Percentiles rank a stretch among this genome's conserved stretches.
Evolutionary conservation across 1,284 basidiomycete species (phyloP).

Genomic region (Pyrrhoderma lamaoense): DNA sequence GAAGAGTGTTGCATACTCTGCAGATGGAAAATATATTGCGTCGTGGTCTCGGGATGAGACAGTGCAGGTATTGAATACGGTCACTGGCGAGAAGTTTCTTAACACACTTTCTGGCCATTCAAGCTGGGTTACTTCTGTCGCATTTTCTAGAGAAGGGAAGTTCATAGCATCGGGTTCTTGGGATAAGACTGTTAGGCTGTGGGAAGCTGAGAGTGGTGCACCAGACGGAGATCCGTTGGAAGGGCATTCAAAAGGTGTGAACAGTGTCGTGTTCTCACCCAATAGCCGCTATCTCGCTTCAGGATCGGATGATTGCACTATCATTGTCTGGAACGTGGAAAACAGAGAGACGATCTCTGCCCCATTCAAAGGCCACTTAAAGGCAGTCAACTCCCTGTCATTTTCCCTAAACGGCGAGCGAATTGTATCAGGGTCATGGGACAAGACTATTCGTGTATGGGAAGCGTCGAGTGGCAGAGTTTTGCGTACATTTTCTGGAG

Average conservation of each 20-base stretch:
- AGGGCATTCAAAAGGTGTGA: not conserved
- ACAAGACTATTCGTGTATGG: too few relatives aligned
- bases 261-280: not conserved
- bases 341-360: not conserved
- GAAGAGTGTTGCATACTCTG: not conserved
- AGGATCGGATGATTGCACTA: not conserved
- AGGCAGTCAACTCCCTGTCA: too few relatives aligned
- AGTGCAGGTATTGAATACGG: too few relatives aligned
- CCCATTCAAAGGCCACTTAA: not conserved
- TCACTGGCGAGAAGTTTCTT: too few relatives aligned
- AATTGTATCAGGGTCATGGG: too few relatives aligned
- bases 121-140: too few relatives aligned
- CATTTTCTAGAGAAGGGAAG: too few relatives aligned
- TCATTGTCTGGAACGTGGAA: constrained; percentile 4
- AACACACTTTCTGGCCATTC: too few relatives aligned
- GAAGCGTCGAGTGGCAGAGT: not conserved
- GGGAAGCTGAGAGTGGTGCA: constrained; percentile 6
- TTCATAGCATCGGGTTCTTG: too few relatives aligned
- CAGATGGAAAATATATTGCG: not conserved
- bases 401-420: too few relatives aligned
- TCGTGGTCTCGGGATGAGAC: too few relatives aligned
- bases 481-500: not conserved
- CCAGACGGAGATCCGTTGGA: not conserved
- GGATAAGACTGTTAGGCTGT: constrained; percentile 7
- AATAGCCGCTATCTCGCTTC: constrained; percentile 1